Percentiles rank a stretch among this genome's conserved stretches.
These are phyloP conservation scores for Teratosphaeria viscida DNA, from an alignment of 2,329 filamentous ascomycete species.

Conservation along the genomic window DNA sequence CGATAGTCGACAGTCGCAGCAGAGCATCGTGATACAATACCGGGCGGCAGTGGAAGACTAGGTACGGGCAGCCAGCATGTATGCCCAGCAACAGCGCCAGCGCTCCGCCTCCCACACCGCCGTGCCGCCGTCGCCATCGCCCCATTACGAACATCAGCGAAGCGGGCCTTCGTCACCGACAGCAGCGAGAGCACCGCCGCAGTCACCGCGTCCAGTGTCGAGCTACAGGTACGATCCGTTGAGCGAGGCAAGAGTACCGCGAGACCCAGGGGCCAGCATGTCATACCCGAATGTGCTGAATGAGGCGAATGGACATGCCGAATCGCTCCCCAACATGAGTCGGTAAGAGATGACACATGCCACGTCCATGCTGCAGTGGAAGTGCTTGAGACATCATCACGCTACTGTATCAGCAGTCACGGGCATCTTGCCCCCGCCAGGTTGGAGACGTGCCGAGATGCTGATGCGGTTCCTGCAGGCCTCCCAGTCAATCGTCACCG, in stretches of 20 bases:
- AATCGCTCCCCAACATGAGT: slow-evolving; percentile 9
- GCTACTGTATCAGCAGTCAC: neutral
- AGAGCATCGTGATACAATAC: neutral
- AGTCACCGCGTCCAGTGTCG: slow-evolving; percentile 30
- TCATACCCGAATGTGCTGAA: slow-evolving; percentile 8
- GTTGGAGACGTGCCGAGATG: neutral
- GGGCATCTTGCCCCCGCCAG: neutral
- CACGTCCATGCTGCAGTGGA: neutral
- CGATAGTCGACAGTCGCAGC: neutral
- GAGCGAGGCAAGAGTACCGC: slow-evolving; percentile 34
- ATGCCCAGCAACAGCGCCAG: slow-evolving; percentile 12
- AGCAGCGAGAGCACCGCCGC: slow-evolving; percentile 22
- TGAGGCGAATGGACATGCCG: slow-evolving; percentile 17
- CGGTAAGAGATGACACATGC: slow-evolving; percentile 5
- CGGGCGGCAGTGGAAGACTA: neutral
- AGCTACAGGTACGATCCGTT: slow-evolving; percentile 40
- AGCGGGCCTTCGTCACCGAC: slow-evolving; percentile 27
- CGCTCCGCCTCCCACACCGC: slow-evolving; percentile 19
- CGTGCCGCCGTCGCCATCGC: slow-evolving; percentile 16
- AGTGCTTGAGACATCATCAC: neutral
- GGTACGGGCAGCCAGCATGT: slow-evolving; percentile 5
- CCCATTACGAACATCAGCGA: slow-evolving; percentile 22
- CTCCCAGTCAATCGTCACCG: slow-evolving; percentile 17
- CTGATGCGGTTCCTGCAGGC: neutral
- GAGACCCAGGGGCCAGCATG: slow-evolving; percentile 7